Conservation (phyloP, 768 basidiomycete species). For the Russula griseocarnosa region DNA sequence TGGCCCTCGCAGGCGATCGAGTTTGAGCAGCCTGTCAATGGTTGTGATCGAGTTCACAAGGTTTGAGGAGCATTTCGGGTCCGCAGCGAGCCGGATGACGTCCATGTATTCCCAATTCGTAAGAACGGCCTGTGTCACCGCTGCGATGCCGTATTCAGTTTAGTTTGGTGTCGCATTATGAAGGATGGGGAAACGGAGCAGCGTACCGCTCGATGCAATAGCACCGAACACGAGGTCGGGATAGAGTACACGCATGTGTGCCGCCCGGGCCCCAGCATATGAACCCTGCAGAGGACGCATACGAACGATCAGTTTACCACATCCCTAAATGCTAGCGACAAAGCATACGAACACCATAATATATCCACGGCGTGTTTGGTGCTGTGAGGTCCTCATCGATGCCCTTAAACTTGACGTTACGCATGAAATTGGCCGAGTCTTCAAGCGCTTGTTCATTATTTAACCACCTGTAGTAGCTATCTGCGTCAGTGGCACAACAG, state of each 20-base stretch:
- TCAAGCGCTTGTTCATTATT: slow-evolving; percentile 86
- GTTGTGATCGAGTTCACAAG: slow-evolving; percentile 54
- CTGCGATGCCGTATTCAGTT: slow-evolving; percentile 36
- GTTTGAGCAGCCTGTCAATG: slow-evolving; percentile 59
- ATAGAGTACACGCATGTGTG: slow-evolving; percentile 85
- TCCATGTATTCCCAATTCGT: slow-evolving; percentile 89
- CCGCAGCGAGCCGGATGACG: slow-evolving; percentile 67
- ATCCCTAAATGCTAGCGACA: not conserved
- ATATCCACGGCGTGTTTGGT: slow-evolving; percentile 79
- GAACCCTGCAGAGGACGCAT: slow-evolving; percentile 53
- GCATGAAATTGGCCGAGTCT: slow-evolving; percentile 91
- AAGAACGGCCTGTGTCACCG: slow-evolving; percentile 79
- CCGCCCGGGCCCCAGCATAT: slow-evolving; percentile 91
- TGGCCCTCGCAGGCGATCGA: slow-evolving; percentile 42
- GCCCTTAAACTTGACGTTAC: slow-evolving; percentile 67
- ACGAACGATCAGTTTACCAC: not conserved
- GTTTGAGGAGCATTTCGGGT: slow-evolving; percentile 56
- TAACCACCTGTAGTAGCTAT: slow-evolving; percentile 57
- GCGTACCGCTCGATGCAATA: slow-evolving; percentile 78
- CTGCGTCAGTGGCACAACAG: not conserved
- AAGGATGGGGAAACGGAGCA: slow-evolving; percentile 5
- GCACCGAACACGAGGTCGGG: slow-evolving; percentile 86
- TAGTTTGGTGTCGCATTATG: not conserved
- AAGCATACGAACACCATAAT: slow-evolving; percentile 70
- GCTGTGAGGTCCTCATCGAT: slow-evolving; percentile 69